Conservation (phyloP, 1,284 basidiomycete species). For the Cerrena zonata region DNA sequence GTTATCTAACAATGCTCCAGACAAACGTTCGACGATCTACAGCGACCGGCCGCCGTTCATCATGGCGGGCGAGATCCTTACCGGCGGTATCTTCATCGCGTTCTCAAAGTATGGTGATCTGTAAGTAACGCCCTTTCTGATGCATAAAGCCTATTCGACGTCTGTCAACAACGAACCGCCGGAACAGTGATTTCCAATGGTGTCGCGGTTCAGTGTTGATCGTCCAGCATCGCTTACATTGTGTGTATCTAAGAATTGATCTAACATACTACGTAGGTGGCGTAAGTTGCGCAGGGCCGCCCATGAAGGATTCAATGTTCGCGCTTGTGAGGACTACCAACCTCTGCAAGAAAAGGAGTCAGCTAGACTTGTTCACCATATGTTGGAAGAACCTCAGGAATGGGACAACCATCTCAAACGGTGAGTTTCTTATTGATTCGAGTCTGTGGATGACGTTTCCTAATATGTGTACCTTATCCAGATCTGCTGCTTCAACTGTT, state of each 20-base stretch:
- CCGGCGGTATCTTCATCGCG: conserved; percentile 12
- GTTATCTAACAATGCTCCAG: conserved; percentile 6
- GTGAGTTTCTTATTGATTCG: background rate
- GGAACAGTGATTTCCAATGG: too few relatives aligned
- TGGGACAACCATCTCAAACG: conserved; percentile 3
- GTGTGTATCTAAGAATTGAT: background rate
- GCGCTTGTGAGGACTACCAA: background rate
- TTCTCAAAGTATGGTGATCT: conserved; percentile 13
- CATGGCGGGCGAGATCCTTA: conserved; percentile 13
- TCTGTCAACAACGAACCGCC: too few relatives aligned
- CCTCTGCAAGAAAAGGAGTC: conserved; percentile 2
- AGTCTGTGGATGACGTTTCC: too few relatives aligned
- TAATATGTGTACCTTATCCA: background rate
- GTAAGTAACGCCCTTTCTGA: conserved; percentile 2
- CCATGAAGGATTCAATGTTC: conserved; percentile 1
- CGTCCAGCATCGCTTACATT: too few relatives aligned
- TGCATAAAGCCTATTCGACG: too few relatives aligned
- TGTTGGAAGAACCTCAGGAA: background rate
- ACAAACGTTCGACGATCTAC: conserved; percentile 21
- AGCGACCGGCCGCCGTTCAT: conserved; percentile 21
- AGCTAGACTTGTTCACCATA: background rate
- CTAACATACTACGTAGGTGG: background rate
- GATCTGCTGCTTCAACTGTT: conserved; percentile 7
- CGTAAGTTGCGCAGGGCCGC: background rate
- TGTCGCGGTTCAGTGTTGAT: too few relatives aligned